Evolutionary conservation across 2,329 filamentous ascomycete species (phyloP), one percentile per base, ranked within the genome.

Genomic region (Didymella glomerata): DNA sequence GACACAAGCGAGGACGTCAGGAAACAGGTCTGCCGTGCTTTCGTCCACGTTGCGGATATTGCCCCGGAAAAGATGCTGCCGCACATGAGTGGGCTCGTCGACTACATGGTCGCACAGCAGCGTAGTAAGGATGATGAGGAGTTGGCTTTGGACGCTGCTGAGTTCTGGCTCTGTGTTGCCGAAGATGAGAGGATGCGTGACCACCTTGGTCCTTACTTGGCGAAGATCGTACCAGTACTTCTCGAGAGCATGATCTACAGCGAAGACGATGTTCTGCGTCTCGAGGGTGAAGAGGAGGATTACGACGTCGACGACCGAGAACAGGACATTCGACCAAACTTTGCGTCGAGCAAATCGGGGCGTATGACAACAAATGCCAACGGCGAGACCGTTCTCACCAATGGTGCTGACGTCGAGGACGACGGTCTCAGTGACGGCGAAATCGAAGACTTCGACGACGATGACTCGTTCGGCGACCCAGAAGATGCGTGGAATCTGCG

Each of bases 181-280:
- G 95, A 97, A 75, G 92, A 97, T 73, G 86, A 91, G 41, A 86
- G 90, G 59, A 81, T 98, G 52, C 92, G 92, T 81, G 85, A 88
- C 66, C 85, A 87, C 0, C 82, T 99, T 45, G 88, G 85, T 9
- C 93, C 93, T 0, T 91, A 91, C 73, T 86, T 98, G 55, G 79
- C 85, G 65, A 91, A 91, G 76, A 94, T 98, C 64, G 90, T 99
- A 28, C 95, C 95, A 0, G 90, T 97, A 1, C 81, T 99, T 50
- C 85, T 99, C 8, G 88, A 95, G 66, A 96, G 92, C 74, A 99
- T 99, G 94, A 88, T 98, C 1, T 99, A 98, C 76, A 91, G 90
- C 70, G 92, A 95, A 64, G 95, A 99, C 68, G 95, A 98, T 66
- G 95, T 97, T 68, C 85, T 91, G 32, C 83, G 93, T 49, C 82